A percentile compares a stretch with the other conserved stretches of the same genome.
Conservation (phyloP, 2,329 filamentous ascomycete genomes). For the Fusarium solani-melongenae region DNA sequence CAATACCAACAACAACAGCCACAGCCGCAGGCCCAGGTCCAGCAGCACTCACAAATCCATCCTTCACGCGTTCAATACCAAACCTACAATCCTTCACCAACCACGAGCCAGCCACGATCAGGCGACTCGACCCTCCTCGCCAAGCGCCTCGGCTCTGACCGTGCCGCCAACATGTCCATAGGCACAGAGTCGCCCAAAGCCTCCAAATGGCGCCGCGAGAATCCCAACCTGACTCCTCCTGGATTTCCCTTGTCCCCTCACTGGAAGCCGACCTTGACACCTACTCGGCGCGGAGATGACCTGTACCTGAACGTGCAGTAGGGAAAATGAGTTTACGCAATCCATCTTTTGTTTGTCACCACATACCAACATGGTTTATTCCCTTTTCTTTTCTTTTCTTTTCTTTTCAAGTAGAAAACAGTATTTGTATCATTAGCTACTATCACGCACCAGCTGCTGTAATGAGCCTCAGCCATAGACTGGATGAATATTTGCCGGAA, state of each 20-base stretch:
- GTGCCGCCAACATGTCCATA: constrained; percentile 59
- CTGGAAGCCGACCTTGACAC: constrained; percentile 70
- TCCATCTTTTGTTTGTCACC: constrained; percentile 5
- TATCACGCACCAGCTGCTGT: constrained; percentile 25
- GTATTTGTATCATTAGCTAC: constrained; percentile 39
- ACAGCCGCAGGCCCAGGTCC: neutral
- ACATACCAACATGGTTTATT: constrained; percentile 14
- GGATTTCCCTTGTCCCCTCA: constrained; percentile 33
- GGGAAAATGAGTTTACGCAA: constrained; percentile 3
- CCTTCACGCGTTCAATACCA: constrained; percentile 24
- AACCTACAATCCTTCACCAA: constrained; percentile 20
- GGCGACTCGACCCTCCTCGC: constrained; percentile 59
- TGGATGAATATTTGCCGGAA: constrained; percentile 20
- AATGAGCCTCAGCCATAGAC: constrained; percentile 39
- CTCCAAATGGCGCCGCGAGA: constrained; percentile 32
- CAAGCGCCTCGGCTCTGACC: constrained; percentile 63
- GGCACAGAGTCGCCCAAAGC: constrained; percentile 29
- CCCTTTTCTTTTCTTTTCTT: constrained; percentile 6
- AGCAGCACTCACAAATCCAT: constrained; percentile 29
- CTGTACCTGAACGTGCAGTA: constrained; percentile 68
- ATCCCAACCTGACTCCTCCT: constrained; percentile 18
- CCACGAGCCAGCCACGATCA: constrained; percentile 38
- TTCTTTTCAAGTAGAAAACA: constrained; percentile 18
- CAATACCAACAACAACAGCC: constrained; percentile 16
- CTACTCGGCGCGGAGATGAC: constrained; percentile 73